These are phyloP conservation scores for Penicillium taxi DNA, from an alignment of 495 filamentous ascomycete genomes.

Conservation along the genomic window DNA sequence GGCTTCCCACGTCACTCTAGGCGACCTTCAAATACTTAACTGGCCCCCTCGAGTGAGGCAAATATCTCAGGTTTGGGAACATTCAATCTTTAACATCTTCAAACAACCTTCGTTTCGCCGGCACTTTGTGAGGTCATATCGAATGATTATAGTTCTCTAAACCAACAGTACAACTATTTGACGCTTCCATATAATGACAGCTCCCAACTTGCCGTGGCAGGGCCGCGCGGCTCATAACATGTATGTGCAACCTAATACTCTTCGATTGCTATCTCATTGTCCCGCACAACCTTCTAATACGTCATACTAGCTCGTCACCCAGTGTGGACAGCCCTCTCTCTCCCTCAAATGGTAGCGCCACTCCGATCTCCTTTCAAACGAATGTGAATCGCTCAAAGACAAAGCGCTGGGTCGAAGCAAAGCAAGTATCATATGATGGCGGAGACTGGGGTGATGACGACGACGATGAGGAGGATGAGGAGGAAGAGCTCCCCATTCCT, in stretches of 20 bases:
- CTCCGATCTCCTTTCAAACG: slow-evolving; percentile 56
- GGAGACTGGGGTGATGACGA: slow-evolving; percentile 90
- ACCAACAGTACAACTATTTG: slow-evolving; percentile 2
- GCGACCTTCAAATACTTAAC: slow-evolving; percentile 8
- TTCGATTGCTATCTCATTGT: not conserved
- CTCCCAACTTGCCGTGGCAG: slow-evolving; percentile 16
- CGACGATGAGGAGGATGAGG: slow-evolving; percentile 64
- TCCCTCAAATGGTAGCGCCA: slow-evolving; percentile 18
- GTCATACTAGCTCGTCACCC: slow-evolving; percentile 12
- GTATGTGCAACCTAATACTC: slow-evolving; percentile 11
- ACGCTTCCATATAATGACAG: slow-evolving; percentile 15
- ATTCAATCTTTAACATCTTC: not conserved
- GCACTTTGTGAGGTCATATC: slow-evolving; percentile 3
- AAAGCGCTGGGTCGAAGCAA: slow-evolving; percentile 90
- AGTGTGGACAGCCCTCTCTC: slow-evolving; percentile 27
- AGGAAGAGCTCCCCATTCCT: slow-evolving; percentile 32
- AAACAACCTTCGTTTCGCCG: not conserved
- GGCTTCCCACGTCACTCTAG: slow-evolving; percentile 15
- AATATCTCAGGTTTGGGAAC: not conserved
- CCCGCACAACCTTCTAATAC: slow-evolving; percentile 13
- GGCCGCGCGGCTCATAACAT: slow-evolving; percentile 19
- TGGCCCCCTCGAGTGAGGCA: not conserved
- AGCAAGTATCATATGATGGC: slow-evolving; percentile 79
- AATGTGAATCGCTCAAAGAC: slow-evolving; percentile 90
- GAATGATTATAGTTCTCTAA: slow-evolving; percentile 14